phyloP scores from a whole-genome alignment of 106 monocot genomes.

The Vanilla planifolia region DNA sequence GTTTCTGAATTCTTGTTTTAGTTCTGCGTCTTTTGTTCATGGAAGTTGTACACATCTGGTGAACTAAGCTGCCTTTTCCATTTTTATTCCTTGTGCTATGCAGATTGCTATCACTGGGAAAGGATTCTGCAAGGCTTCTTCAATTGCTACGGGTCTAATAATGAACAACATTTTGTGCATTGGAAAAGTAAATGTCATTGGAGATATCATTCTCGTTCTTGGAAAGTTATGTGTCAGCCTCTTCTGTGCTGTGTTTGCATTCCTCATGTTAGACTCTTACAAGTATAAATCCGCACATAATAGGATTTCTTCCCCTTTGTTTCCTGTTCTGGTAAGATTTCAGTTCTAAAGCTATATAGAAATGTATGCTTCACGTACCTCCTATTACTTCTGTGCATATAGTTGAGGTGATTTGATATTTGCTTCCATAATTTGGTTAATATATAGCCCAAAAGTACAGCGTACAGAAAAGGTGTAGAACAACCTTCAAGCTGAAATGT shows the following conservation, averaged over 20 bases:
- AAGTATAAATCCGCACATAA: constrained; percentile 93
- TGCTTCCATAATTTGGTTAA: too few species aligned
- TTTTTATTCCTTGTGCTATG: not conserved
- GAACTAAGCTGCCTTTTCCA: too few species aligned
- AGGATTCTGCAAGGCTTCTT: constrained; percentile 89
- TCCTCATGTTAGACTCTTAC: constrained; percentile 90
- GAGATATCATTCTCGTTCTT: constrained; percentile 95
- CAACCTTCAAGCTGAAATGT: too few species aligned
- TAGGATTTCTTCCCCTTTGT: constrained; percentile 92
- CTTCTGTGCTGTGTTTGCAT: constrained; percentile 86
- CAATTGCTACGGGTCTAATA: constrained; percentile 82
- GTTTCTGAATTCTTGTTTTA: not conserved
- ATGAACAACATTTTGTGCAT: constrained; percentile 98
- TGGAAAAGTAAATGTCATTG: constrained; percentile 97
- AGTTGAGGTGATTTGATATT: too few species aligned
- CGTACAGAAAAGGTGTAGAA: too few species aligned
- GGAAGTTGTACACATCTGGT: not conserved
- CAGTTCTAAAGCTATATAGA: too few species aligned
- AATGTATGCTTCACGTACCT: too few species aligned
- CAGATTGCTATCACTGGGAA: constrained; percentile 99
- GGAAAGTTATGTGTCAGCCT: constrained; percentile 95
- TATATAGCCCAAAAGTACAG: too few species aligned
- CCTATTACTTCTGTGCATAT: too few species aligned
- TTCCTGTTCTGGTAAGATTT: constrained; percentile 87
- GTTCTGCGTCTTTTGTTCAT: not conserved